Base-by-base conservation (phyloP, 2,329 filamentous ascomycete species). In the Hypomyces rosellus region DNA sequence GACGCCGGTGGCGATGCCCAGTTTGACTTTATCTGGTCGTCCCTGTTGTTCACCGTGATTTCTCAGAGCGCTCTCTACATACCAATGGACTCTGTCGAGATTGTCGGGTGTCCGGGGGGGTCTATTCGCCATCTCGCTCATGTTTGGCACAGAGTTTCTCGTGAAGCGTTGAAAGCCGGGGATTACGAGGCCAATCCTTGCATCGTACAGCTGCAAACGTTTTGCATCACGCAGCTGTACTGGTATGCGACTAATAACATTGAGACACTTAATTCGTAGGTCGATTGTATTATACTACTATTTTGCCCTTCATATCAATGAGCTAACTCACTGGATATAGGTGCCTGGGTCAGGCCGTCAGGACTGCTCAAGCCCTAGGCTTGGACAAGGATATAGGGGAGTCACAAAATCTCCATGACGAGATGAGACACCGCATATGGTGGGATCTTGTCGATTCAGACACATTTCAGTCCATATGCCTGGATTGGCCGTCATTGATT, bases 191-290 rank as follows among this genome's bases (percentile, higher is more conserved):
- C 59, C 4, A 59, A 55, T 18, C 62, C 63, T 8, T 57, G 49
- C 34, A 45, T 66, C 18, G 55, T 53, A 15, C 61, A 65, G 42
- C 50, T 65, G 15, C 58, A 63, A 45, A 61, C 60, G 4, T 65
- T 65, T 47, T 46, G 62, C 14, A 53, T 60, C 15, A 61, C 61
- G 6, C 63, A 65, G 54, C 44, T 61, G 15, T 66, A 65, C 34
- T 65, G 62, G 63, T 54, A 63, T 12, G 60, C 59, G n/a, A 66
- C 61, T 0, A 65, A 65, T 34, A 56, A 63, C 20, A 56, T 61
- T 30, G 63, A 65, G 42, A 55, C 55, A 8, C n/a, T 66, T 36
- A 66, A 66, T 34, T 65, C 63, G 63, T 65, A 51, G 50, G 63
- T 54, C 2, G 37, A 30, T 30, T 30, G 9, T 11, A 30, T 30